Evolutionary conservation across 2,329 filamentous ascomycete genomes (phyloP).

Genomic region (Plenodomus lindquistii): DNA sequence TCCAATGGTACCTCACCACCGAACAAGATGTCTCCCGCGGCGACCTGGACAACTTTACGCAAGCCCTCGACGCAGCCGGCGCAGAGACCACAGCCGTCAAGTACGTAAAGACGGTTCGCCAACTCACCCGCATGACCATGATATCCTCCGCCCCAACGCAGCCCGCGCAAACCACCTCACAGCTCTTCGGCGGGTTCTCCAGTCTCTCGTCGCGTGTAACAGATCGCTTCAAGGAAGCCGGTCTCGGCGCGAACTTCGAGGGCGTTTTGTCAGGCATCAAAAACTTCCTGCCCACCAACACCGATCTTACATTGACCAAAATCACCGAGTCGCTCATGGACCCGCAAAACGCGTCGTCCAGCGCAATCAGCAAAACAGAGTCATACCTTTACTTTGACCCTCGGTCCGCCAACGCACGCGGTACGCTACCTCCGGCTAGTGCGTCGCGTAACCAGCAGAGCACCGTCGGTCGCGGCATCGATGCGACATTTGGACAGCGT

Average conservation of each 20-base stretch:
- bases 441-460: slow-evolving; percentile 48
- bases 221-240: slow-evolving; percentile 90
- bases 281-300: slow-evolving; percentile 95
- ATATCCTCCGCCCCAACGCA: slow-evolving; percentile 80
- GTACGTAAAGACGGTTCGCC: slow-evolving; percentile 80
- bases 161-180: slow-evolving; percentile 66
- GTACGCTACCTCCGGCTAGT: slow-evolving; percentile 84
- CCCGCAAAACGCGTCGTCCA: slow-evolving; percentile 83
- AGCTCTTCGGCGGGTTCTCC: slow-evolving; percentile 91
- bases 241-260: slow-evolving; percentile 85
- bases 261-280: slow-evolving; percentile 94
- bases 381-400: slow-evolving; percentile 98
- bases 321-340: slow-evolving; percentile 99
- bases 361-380: slow-evolving; percentile 93
- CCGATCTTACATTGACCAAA: slow-evolving; percentile 94
- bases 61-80: slow-evolving; percentile 75
- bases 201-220: slow-evolving; percentile 90
- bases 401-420: slow-evolving; percentile 86
- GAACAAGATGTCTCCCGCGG: slow-evolving; percentile 82
- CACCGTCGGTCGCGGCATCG: slow-evolving; percentile 61
- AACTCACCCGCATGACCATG: slow-evolving; percentile 97
- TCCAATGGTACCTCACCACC: slow-evolving; percentile 90
- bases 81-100: slow-evolving; percentile 76
- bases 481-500: slow-evolving; percentile 86
- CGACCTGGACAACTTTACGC: slow-evolving; percentile 85